Evolutionary conservation across 202 grass and related monocot species (phyloP).

Genomic region (Sporobolus alterniflorus): DNA sequence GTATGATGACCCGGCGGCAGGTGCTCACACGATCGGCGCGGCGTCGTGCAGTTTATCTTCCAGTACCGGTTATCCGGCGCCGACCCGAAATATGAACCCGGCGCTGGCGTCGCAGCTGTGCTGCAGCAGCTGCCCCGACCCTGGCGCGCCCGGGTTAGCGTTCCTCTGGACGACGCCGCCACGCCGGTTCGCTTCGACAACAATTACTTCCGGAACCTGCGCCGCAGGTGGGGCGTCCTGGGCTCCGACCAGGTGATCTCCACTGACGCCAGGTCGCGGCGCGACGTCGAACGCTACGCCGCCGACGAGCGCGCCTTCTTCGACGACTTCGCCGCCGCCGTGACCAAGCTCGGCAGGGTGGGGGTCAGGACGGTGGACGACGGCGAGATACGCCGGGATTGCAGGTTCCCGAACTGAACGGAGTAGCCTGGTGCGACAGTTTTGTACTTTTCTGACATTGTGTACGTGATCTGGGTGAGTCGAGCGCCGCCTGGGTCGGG

Average conservation of each 20-base stretch:
- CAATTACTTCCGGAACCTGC: slow-evolving; percentile 56
- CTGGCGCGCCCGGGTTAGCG: slow-evolving; percentile 30
- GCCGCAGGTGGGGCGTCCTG: slow-evolving; percentile 42
- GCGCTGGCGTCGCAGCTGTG: slow-evolving; percentile 32
- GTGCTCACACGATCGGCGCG: slow-evolving; percentile 64
- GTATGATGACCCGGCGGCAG: slow-evolving; percentile 6
- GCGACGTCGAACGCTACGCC: slow-evolving; percentile 47
- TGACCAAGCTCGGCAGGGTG: slow-evolving; percentile 58
- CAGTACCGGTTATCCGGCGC: slow-evolving; percentile 24
- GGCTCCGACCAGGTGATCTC: slow-evolving; percentile 62
- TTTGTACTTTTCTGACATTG: neutral
- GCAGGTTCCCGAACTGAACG: slow-evolving; percentile 52
- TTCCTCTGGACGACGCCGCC: slow-evolving; percentile 52
- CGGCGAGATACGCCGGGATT: slow-evolving; percentile 63
- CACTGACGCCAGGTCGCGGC: slow-evolving; percentile 43
- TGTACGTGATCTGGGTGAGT: neutral
- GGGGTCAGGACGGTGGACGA: slow-evolving; percentile 44
- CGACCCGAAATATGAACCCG: slow-evolving; percentile 45
- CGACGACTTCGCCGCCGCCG: slow-evolving; percentile 42
- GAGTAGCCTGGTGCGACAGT: neutral
- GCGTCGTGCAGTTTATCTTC: slow-evolving; percentile 50
- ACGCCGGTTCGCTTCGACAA: slow-evolving; percentile 59
- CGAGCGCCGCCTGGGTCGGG: neutral
- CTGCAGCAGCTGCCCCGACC: slow-evolving; percentile 17
- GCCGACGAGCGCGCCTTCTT: slow-evolving; percentile 54